Evolutionary conservation across 345 rosid genomes (phyloP).

Genomic region (Aegle marmelos): DNA sequence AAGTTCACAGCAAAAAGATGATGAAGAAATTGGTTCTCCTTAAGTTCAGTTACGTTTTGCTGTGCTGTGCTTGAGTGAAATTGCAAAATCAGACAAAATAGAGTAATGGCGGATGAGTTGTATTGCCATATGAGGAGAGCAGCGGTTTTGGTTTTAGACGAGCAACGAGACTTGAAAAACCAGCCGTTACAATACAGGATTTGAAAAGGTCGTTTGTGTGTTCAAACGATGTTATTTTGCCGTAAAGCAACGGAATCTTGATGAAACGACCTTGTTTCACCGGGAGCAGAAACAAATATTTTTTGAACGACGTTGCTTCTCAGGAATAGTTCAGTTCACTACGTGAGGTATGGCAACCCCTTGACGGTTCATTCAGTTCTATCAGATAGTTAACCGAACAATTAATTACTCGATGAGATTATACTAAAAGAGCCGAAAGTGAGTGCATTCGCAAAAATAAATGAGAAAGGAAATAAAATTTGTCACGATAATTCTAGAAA

Average conservation of each 20-base stretch:
- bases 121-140: background rate
- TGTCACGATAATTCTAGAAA: background rate
- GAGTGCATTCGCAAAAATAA: background rate
- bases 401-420: background rate
- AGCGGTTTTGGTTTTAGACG: background rate
- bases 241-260: background rate
- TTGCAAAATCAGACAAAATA: conserved; percentile 4
- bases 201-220: background rate
- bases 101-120: conserved; percentile 2
- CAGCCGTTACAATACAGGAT: background rate
- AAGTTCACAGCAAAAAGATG: background rate
- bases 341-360: background rate
- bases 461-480: background rate
- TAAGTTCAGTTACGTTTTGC: background rate
- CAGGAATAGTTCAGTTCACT: too few species aligned
- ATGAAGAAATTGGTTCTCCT: background rate
- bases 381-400: background rate
- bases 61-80: background rate
- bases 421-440: background rate
- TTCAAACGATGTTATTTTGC: background rate
- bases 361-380: background rate
- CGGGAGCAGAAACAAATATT: background rate
- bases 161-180: background rate
- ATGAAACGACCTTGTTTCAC: background rate
- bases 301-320: background rate